Conservation (phyloP, 169 alveolate genomes). For the Eimeria brunetti region DNA sequence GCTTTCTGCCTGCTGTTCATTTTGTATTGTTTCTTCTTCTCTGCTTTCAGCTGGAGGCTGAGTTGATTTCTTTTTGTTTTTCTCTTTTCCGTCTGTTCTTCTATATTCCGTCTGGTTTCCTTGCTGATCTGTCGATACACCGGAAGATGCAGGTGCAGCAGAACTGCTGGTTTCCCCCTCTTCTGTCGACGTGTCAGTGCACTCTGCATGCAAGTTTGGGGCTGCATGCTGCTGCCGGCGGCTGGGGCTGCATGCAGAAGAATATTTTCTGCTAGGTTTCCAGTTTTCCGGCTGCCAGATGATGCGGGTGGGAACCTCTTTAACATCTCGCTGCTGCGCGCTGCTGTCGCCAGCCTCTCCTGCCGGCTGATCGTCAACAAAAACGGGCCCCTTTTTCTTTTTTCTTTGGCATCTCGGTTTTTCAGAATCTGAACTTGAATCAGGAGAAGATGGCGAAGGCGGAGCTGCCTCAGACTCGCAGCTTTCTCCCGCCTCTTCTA, state of each 20-base stretch:
- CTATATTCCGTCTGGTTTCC: neutral
- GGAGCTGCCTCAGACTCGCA: neutral
- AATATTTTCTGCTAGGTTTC: neutral
- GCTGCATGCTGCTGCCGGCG: neutral
- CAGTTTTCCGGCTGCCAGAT: conserved; percentile 71
- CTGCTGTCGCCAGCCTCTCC: neutral
- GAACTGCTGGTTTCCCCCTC: neutral
- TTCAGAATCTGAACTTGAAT: neutral
- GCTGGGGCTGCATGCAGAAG: conserved; percentile 20
- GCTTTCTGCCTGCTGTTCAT: neutral
- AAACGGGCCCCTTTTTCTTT: neutral
- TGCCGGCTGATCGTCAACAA: conserved; percentile 23
- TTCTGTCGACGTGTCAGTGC: neutral
- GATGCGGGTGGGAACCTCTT: conserved; percentile 19
- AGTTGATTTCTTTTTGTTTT: neutral
- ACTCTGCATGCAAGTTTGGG: neutral
- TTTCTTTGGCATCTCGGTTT: neutral
- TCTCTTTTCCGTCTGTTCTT: neutral
- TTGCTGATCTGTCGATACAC: neutral
- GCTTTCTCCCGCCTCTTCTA: neutral
- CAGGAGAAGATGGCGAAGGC: neutral
- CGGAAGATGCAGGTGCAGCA: neutral
- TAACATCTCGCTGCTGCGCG: conserved; percentile 16
- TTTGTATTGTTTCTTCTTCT: neutral
- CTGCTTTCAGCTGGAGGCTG: neutral